Conservation (phyloP, 2,329 filamentous ascomycete genomes). For the Fusarium setosum region DNA sequence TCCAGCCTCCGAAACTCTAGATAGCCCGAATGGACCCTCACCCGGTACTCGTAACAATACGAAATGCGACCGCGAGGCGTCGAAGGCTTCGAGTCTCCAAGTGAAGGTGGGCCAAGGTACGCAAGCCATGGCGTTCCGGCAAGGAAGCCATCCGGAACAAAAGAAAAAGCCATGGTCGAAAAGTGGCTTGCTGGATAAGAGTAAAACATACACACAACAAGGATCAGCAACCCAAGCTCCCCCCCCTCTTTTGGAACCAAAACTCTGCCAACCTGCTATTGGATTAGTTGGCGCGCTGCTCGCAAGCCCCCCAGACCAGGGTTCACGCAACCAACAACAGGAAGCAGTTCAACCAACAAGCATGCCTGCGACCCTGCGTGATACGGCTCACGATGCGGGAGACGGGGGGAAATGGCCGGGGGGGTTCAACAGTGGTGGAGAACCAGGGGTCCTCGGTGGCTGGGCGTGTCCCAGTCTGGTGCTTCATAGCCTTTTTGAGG, state of each 20-base stretch:
- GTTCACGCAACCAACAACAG: background rate
- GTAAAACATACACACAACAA: background rate
- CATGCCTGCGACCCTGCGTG: background rate
- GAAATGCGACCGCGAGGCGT: no score
- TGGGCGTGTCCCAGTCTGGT: no score
- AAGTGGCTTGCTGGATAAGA: background rate
- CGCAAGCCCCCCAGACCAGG: background rate
- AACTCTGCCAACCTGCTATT: background rate
- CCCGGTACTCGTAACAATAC: no score
- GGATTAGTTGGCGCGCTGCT: background rate
- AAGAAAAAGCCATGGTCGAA: background rate
- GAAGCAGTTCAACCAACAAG: background rate
- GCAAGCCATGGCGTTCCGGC: background rate
- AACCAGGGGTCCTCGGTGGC: no score
- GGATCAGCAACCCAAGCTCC: background rate
- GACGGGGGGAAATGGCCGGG: background rate
- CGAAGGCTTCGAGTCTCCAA: no score
- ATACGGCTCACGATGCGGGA: background rate
- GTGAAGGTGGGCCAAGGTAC: no score
- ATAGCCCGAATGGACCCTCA: no score
- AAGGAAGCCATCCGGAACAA: conserved; percentile 2
- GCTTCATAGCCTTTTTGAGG: background rate
- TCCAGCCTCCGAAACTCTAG: no score
- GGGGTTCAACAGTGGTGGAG: background rate
- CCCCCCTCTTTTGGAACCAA: background rate